phyloP scores from a whole-genome alignment of 768 basidiomycete species.

The Kwoniella botswanensis region DNA sequence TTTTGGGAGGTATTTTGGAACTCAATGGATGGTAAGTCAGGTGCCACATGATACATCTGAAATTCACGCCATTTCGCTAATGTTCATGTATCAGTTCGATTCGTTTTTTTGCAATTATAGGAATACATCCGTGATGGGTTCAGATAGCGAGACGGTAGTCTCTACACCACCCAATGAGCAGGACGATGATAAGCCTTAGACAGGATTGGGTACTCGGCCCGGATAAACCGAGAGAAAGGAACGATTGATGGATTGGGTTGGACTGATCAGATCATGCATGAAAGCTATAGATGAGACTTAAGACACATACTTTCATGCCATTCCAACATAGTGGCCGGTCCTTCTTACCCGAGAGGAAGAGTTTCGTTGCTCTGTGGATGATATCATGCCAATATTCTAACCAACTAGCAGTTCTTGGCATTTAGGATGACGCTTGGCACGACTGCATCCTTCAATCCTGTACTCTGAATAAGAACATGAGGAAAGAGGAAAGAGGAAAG shows the following conservation, averaged over 20 bases:
- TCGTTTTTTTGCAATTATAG: neutral
- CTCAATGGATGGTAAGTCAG: constrained; percentile 14
- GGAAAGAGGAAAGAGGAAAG: too few relatives aligned
- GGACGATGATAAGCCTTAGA: neutral
- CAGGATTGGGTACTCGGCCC: neutral
- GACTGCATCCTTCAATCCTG: too few relatives aligned
- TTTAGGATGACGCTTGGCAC: too few relatives aligned
- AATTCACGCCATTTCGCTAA: neutral
- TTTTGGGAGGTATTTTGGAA: constrained; percentile 8
- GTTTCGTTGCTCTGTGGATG: too few relatives aligned
- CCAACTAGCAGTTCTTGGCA: too few relatives aligned
- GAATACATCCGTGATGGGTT: constrained; percentile 4
- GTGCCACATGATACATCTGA: neutral
- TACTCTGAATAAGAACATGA: too few relatives aligned
- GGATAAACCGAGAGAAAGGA: neutral
- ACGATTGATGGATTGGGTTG: neutral
- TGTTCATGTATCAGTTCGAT: neutral
- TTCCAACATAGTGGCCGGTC: too few relatives aligned
- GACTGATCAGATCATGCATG: neutral
- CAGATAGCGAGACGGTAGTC: neutral
- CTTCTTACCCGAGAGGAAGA: too few relatives aligned
- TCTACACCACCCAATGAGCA: constrained; percentile 1
- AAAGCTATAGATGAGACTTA: too few relatives aligned
- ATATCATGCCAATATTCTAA: too few relatives aligned
- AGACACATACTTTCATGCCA: too few relatives aligned